phyloP scores from a whole-genome alignment of 805 yeast species.

The Cyberlindnera nakhonratchasimensis region DNA sequence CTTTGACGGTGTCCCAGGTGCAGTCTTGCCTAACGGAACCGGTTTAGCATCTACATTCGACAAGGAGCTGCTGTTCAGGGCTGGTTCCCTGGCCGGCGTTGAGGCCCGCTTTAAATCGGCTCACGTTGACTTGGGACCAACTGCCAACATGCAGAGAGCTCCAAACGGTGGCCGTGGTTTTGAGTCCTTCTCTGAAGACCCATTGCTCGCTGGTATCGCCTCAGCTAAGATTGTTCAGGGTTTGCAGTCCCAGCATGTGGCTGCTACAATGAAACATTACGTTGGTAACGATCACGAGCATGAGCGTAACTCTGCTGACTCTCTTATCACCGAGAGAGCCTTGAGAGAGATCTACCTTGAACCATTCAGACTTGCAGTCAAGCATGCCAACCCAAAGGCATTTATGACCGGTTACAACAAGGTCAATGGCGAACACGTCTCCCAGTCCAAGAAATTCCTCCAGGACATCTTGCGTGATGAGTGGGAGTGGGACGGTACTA shows the following conservation, averaged over 20 bases:
- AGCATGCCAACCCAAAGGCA: slow-evolving; percentile 47
- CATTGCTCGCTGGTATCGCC: slow-evolving; percentile 41
- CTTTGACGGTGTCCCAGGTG: slow-evolving; percentile 48
- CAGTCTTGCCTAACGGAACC: slow-evolving; percentile 56
- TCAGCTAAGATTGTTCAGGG: slow-evolving; percentile 50
- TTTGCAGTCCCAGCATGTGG: slow-evolving; percentile 46
- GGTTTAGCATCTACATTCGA: slow-evolving; percentile 55
- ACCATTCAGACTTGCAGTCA: slow-evolving; percentile 58
- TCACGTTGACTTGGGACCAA: slow-evolving; percentile 46
- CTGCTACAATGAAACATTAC: slow-evolving; percentile 58
- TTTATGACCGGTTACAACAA: slow-evolving; percentile 63
- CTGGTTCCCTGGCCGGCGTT: slow-evolving; percentile 49
- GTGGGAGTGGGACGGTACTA: slow-evolving; percentile 53
- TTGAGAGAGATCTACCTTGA: slow-evolving; percentile 58
- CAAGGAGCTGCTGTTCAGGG: slow-evolving; percentile 41
- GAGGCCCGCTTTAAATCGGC: slow-evolving; percentile 54
- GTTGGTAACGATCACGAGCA: slow-evolving; percentile 63
- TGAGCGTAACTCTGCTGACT: slow-evolving; percentile 44
- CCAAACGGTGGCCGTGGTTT: slow-evolving; percentile 64
- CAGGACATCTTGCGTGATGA: slow-evolving; percentile 47
- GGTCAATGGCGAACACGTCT: slow-evolving; percentile 56
- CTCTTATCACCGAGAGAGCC: slow-evolving; percentile 54
- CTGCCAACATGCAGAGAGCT: slow-evolving; percentile 50
- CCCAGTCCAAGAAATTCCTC: slow-evolving; percentile 42
- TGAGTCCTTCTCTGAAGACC: slow-evolving; percentile 62